phyloP scores from a whole-genome alignment of 495 filamentous ascomycete species.

The Penicillium herquei region DNA sequence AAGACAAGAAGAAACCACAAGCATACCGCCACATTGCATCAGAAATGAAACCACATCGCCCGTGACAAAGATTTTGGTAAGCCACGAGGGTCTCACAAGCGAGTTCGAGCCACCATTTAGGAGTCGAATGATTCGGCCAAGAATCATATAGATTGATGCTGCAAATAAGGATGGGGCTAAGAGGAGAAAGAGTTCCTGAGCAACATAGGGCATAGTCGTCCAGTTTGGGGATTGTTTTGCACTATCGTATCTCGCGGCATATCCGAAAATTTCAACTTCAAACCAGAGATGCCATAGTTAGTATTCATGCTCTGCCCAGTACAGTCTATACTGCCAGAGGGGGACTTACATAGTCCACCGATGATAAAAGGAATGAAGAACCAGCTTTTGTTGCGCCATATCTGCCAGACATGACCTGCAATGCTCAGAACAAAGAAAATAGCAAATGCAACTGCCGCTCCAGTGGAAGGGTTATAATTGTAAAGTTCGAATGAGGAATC shows the following conservation, averaged over 20 bases:
- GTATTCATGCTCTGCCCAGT: too few species aligned
- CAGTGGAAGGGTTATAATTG: constrained; percentile 10
- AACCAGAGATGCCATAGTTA: background rate
- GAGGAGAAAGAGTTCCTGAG: constrained; percentile 43
- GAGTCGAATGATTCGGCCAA: constrained; percentile 45
- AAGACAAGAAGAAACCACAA: background rate
- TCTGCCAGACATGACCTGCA: constrained; percentile 6
- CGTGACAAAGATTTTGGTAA: constrained; percentile 29
- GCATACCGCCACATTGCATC: constrained; percentile 16
- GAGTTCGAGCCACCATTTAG: constrained; percentile 35
- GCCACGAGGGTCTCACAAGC: constrained; percentile 13
- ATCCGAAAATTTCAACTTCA: constrained; percentile 30
- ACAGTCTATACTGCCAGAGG: too few species aligned
- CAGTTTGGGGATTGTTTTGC: constrained; percentile 17
- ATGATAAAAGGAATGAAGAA: constrained; percentile 60
- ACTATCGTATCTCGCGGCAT: constrained; percentile 21
- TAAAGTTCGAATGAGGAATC: background rate
- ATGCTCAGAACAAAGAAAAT: constrained; percentile 21
- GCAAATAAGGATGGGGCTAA: constrained; percentile 48
- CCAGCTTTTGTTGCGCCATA: constrained; percentile 52
- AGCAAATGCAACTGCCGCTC: constrained; percentile 6
- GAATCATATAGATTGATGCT: constrained; percentile 56
- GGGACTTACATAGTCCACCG: constrained; percentile 49
- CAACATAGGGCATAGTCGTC: constrained; percentile 33
- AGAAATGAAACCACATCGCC: constrained; percentile 29